Evolutionary conservation across 23 red algal species (phyloP), one percentile per base, ranked within the genome.

Genomic region (Cyanidiococcus yangmingshanensis): DNA sequence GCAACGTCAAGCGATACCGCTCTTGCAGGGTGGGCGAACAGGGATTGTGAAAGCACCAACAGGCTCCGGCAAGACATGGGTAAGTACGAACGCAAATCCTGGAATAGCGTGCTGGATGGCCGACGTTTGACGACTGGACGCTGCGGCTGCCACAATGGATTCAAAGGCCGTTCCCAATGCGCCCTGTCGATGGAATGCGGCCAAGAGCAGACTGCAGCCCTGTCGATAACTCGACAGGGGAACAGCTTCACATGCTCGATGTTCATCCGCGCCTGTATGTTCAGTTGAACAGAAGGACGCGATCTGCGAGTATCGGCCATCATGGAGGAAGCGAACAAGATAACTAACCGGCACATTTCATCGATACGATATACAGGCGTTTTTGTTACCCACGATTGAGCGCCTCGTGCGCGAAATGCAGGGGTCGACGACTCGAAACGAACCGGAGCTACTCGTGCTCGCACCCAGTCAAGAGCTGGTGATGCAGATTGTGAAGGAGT

Each of bases 21-120:
- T 71, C 7, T 71, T 71, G 63, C 3, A 7, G 7, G 32, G 12
- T 17, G 63, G 63, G 3, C 63, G 27, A 7, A 71, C 16, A 3
- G 63, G 63, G 16, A 30, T 71, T 2, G 32, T 71, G 15, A 25
- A 71, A 29, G 63, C 63, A 30, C 21, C 32, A 7, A 71, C 63
- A 25, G 63, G 63, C n/a, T 71, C 63, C 63, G 63, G 63, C 16
- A 71, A 71, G 63, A 71, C 63, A 71, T 71, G 21, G n/a, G 63
- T 71, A 71, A 71, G 63, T 71, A 17, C 3, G 3, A 30, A 7
- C 3, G 15, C 27, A 35, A 17, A 29, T 29, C 16, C 63, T 71
- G n/a, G 12, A 7, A 30, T 30, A 27, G 3, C 7, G 21, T 17
- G 63, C 12, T 7, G 27, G 12, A 7, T 27, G 63, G 63, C 63